Evolutionary conservation across 2,329 filamentous ascomycete genomes (phyloP).

Genomic region (Rhinocladiella mackenziei): DNA sequence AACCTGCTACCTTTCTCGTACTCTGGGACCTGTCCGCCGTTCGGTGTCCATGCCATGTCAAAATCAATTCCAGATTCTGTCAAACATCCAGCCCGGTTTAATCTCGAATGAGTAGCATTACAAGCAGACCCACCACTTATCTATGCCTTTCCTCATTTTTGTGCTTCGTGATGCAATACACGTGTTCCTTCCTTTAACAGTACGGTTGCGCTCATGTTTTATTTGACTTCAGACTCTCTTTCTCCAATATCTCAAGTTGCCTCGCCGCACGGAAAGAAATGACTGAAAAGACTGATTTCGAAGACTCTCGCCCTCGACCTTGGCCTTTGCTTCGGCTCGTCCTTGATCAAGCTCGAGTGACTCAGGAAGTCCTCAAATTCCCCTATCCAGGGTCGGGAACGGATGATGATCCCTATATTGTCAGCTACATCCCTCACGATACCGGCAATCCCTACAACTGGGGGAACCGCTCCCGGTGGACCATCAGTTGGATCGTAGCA

Average conservation of each 20-base stretch:
- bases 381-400: conserved; percentile 61
- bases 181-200: too few relatives aligned
- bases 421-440: conserved; percentile 65
- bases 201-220: not conserved
- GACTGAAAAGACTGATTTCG: conserved; percentile 18
- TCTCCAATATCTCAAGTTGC: not conserved
- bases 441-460: conserved; percentile 64
- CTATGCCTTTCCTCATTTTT: too few relatives aligned
- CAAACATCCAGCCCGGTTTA: too few relatives aligned
- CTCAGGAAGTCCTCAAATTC: conserved; percentile 53
- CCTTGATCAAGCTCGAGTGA: conserved; percentile 56
- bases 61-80: too few relatives aligned
- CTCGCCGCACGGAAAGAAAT: conserved; percentile 1
- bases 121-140: too few relatives aligned
- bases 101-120: too few relatives aligned
- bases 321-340: conserved; percentile 50
- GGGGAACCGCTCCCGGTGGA: conserved; percentile 58
- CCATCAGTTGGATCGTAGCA: conserved; percentile 59
- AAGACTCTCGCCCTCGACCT: conserved; percentile 9
- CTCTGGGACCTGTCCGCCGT: too few relatives aligned
- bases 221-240: too few relatives aligned
- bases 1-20: not conserved
- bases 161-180: too few relatives aligned
- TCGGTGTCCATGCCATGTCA: too few relatives aligned
- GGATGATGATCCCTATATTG: conserved; percentile 61